A percentile compares a stretch with the other conserved stretches of the same genome.
phyloP scores from a whole-genome alignment of 495 filamentous ascomycete genomes.

The Podospora tetraspora region DNA sequence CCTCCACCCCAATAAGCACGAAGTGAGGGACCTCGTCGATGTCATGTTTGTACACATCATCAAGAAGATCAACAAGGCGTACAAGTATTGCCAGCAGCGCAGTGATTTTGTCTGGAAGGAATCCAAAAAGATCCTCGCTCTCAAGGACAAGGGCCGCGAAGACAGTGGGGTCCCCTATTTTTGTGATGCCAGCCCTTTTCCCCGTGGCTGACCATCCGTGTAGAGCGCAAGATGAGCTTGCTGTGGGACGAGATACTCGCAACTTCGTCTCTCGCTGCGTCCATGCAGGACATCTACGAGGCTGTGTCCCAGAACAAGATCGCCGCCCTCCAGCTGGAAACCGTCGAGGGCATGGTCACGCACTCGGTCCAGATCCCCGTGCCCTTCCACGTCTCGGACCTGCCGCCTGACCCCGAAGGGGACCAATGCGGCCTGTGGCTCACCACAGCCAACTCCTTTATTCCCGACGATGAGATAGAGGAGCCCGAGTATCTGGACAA shows the following conservation, averaged over 20 bases:
- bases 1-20: slow-evolving; percentile 68
- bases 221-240: slow-evolving; percentile 49
- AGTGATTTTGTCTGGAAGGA: slow-evolving; percentile 85
- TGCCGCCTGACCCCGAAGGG: slow-evolving; percentile 62
- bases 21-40: slow-evolving; percentile 65
- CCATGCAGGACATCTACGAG: slow-evolving; percentile 73
- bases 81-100: slow-evolving; percentile 85
- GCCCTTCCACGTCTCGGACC: slow-evolving; percentile 64
- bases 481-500: slow-evolving; percentile 63
- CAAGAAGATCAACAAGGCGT: slow-evolving; percentile 80
- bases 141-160: slow-evolving; percentile 75
- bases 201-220: slow-evolving; percentile 11
- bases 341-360: slow-evolving; percentile 44
- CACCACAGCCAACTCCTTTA: slow-evolving; percentile 75
- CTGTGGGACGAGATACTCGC: slow-evolving; percentile 67
- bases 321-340: slow-evolving; percentile 52
- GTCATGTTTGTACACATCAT: slow-evolving; percentile 84
- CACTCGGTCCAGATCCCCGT: slow-evolving; percentile 85
- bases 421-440: slow-evolving; percentile 72
- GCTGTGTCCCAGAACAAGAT: slow-evolving; percentile 79
- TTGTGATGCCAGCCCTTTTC: not conserved
- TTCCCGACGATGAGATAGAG: slow-evolving; percentile 56
- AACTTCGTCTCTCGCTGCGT: slow-evolving; percentile 73
- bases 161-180: slow-evolving; percentile 51
- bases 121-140: slow-evolving; percentile 64